Conservation (phyloP, 2,329 filamentous ascomycete species). For the Diaporthe sp. region DNA sequence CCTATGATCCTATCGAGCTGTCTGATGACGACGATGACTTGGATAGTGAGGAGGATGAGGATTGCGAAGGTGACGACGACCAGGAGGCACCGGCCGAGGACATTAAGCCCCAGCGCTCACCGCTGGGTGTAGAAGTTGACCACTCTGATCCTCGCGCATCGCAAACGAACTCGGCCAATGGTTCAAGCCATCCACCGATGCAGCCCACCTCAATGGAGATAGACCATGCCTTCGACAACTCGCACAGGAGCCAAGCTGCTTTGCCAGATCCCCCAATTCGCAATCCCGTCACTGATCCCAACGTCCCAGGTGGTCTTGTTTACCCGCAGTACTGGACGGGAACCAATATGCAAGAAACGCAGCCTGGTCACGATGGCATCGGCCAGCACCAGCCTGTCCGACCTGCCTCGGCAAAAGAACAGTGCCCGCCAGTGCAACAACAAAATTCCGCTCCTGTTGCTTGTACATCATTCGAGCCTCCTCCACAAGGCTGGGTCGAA, state of each 20-base stretch:
- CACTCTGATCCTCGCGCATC: neutral
- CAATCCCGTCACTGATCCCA: neutral
- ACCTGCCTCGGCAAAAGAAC: neutral
- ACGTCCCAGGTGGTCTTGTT: neutral
- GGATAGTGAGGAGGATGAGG: neutral
- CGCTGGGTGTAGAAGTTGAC: neutral
- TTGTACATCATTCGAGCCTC: neutral
- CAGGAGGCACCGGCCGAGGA: neutral
- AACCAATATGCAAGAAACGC: neutral
- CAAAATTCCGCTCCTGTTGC: neutral
- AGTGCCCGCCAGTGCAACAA: neutral
- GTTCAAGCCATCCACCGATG: neutral
- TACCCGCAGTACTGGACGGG: neutral
- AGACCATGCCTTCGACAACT: neutral
- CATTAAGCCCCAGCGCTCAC: neutral
- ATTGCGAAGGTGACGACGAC: neutral
- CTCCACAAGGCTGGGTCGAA: neutral
- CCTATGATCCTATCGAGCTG: neutral
- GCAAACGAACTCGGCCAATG: neutral
- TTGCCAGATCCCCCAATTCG: neutral
- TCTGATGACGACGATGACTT: slow-evolving; percentile 21
- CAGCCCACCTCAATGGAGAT: neutral
- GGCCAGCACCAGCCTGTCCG: neutral
- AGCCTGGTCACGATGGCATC: no score
- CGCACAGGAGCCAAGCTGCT: neutral